Evolutionary conservation across 352 stramenopile species (phyloP).

Genomic region (Pythium myriotylum): DNA sequence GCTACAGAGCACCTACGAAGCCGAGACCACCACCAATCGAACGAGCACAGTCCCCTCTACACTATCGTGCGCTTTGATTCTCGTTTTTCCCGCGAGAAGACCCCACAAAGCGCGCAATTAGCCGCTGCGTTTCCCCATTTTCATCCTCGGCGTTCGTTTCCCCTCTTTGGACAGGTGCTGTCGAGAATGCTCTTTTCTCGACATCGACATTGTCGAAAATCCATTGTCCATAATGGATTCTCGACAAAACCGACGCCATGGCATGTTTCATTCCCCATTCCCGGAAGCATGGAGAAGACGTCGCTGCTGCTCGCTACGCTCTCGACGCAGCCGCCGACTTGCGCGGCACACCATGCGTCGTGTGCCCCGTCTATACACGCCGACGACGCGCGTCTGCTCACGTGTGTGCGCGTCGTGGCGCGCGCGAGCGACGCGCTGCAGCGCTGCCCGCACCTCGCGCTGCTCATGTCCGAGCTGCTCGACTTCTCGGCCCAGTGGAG

Average conservation of each 20-base stretch:
- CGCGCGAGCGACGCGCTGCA: slow-evolving; percentile 50
- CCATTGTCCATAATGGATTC: too few species aligned
- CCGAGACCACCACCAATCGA: not conserved
- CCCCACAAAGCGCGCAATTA: not conserved
- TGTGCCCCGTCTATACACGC: not conserved
- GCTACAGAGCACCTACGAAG: not conserved
- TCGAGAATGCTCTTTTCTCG: too few species aligned
- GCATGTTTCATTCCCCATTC: too few species aligned
- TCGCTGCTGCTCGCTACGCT: not conserved
- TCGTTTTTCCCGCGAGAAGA: too few species aligned
- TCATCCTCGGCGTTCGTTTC: too few species aligned
- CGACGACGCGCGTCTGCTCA: slow-evolving; percentile 25
- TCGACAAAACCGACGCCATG: too few species aligned
- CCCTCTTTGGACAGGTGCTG: too few species aligned
- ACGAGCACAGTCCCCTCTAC: not conserved
- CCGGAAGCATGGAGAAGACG: slow-evolving; percentile 3
- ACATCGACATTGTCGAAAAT: too few species aligned
- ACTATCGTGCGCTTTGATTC: too few species aligned
- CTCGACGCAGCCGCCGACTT: not conserved
- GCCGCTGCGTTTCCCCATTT: not conserved
- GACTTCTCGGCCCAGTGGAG: slow-evolving; percentile 65
- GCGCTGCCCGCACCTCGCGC: slow-evolving; percentile 46
- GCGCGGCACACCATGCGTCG: not conserved
- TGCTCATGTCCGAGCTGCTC: slow-evolving; percentile 52
- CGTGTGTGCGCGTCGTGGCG: slow-evolving; percentile 43